A percentile compares a stretch with the other conserved stretches of the same genome.
Evolutionary conservation across 331 rosid genomes (phyloP).

Genomic region (Rhamnella rubrinervis): DNA sequence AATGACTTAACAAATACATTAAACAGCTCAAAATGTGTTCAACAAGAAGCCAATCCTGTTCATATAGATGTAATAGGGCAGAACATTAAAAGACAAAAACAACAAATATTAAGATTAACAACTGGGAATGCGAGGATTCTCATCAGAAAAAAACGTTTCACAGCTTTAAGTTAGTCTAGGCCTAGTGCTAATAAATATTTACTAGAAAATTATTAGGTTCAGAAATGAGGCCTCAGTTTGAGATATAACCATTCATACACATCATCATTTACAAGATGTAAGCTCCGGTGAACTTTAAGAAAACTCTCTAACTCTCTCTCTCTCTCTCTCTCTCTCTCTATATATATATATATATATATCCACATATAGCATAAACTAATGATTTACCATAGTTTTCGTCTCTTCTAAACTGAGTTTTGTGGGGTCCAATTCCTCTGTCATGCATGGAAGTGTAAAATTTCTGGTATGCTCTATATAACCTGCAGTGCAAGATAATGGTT

Average conservation of each 20-base stretch:
- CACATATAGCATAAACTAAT: background rate
- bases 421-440: conserved; percentile 75
- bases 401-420: conserved; percentile 95
- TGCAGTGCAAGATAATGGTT: conserved; percentile 43
- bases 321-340: background rate
- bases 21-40: background rate
- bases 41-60: background rate
- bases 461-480: conserved; percentile 92
- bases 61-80: background rate
- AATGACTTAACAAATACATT: background rate
- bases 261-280: background rate
- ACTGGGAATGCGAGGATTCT: background rate
- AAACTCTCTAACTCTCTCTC: background rate
- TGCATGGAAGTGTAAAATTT: conserved; percentile 91
- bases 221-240: background rate
- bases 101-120: no score
- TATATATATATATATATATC: no score
- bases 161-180: background rate
- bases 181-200: no score
- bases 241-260: background rate
- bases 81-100: background rate
- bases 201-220: background rate
- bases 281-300: background rate
- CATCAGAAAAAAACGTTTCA: background rate
- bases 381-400: conserved; percentile 86